These are phyloP conservation scores for Microdochium nivale DNA, from an alignment of 2,329 filamentous ascomycete species.

Conservation along the genomic window DNA sequence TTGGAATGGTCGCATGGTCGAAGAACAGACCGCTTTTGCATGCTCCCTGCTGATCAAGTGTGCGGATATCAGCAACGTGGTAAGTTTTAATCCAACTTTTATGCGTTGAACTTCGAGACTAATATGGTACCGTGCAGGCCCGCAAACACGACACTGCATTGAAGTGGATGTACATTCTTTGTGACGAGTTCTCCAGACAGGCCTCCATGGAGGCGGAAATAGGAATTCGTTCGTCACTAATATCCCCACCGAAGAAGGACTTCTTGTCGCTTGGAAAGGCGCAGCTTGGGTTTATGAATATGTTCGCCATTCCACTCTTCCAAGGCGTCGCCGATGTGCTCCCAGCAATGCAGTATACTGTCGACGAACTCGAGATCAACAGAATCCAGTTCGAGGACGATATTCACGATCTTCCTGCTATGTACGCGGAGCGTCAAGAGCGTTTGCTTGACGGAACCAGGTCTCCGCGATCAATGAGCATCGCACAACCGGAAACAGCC, in stretches of 20 bases:
- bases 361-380: conserved; percentile 74
- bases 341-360: conserved; percentile 74
- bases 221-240: conserved; percentile 78
- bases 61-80: conserved; percentile 97
- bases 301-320: conserved; percentile 90
- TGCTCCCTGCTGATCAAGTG: conserved; percentile 95
- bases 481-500: conserved; percentile 12
- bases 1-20: conserved; percentile 68
- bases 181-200: conserved; percentile 90
- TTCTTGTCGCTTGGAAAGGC: conserved; percentile 73
- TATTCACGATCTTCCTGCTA: conserved; percentile 53
- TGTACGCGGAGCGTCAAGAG: conserved; percentile 27
- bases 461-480: conserved; percentile 35
- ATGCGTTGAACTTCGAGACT: neutral
- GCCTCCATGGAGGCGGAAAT: conserved; percentile 85
- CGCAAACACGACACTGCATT: conserved; percentile 74
- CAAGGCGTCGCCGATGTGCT: conserved; percentile 79
- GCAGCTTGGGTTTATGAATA: conserved; percentile 92
- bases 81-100: conserved; percentile 38
- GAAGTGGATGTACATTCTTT: conserved; percentile 88
- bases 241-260: conserved; percentile 77
- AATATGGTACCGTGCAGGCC: conserved; percentile 46
- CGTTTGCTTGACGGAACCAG: conserved; percentile 30
- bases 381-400: conserved; percentile 63
- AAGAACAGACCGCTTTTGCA: conserved; percentile 70